Conservation (phyloP, 495 filamentous ascomycete species). For the Xylaria cubensis region DNA sequence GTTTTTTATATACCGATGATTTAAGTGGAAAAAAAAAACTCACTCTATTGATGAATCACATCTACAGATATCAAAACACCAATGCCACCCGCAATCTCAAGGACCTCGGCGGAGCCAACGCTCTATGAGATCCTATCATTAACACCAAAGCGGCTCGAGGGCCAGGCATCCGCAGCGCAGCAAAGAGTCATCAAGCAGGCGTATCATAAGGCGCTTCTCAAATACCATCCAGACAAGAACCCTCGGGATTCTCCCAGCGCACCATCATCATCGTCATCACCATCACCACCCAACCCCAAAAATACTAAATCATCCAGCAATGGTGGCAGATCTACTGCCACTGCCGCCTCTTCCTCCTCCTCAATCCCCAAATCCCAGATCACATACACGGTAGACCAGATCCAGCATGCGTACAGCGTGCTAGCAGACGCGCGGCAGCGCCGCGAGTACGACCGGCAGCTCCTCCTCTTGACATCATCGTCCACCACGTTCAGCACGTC, state of each 20-base stretch:
- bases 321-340: conserved; percentile 25
- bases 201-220: conserved; percentile 79
- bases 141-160: conserved; percentile 42
- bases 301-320: conserved; percentile 3
- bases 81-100: conserved; percentile 39
- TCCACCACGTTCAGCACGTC: neutral
- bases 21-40: neutral
- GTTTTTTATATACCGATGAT: neutral
- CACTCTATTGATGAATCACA: neutral
- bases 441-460: conserved; percentile 68
- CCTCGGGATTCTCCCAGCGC: conserved; percentile 22
- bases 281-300: conserved; percentile 28
- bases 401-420: conserved; percentile 74
- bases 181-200: conserved; percentile 67
- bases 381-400: conserved; percentile 73
- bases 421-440: conserved; percentile 66
- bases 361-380: conserved; percentile 24
- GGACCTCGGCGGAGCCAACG: conserved; percentile 44
- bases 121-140: conserved; percentile 56
- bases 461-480: conserved; percentile 38
- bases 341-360: conserved; percentile 30
- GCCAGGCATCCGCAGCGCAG: conserved; percentile 33
- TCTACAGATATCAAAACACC: conserved; percentile 2
- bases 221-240: conserved; percentile 82
- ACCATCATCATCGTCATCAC: conserved; percentile 26